These are phyloP conservation scores for Magnolia sinica DNA, from an alignment of 164 flowering plant genomes.

Conservation along the genomic window DNA sequence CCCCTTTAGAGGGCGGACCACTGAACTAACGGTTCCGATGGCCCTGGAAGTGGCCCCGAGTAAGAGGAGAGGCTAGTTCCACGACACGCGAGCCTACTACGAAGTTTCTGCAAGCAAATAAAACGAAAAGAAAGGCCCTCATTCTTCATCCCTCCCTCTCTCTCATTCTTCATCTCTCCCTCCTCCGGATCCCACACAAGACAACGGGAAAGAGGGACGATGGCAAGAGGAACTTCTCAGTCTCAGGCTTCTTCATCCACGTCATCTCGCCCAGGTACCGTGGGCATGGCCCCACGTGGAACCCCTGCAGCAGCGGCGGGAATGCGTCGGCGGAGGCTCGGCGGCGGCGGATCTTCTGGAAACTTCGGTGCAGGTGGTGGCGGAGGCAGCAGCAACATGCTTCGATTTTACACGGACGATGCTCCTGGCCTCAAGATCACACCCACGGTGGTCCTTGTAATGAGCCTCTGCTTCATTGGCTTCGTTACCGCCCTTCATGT, in stretches of 20 bases:
- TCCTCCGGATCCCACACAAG: background rate
- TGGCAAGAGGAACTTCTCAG: slow-evolving; percentile 74
- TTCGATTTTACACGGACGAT: slow-evolving; percentile 87
- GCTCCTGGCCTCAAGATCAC: slow-evolving; percentile 86
- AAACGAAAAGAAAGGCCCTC: background rate
- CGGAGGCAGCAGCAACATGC: slow-evolving; percentile 58
- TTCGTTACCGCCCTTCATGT: slow-evolving; percentile 91
- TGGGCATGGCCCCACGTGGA: slow-evolving; percentile 57
- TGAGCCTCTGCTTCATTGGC: slow-evolving; percentile 93
- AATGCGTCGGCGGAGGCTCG: slow-evolving; percentile 46
- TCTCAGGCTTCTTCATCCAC: slow-evolving; percentile 53
- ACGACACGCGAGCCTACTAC: too few species aligned
- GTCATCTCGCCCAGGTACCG: slow-evolving; percentile 47
- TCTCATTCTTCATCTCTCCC: background rate
- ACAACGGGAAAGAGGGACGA: slow-evolving; percentile 7
- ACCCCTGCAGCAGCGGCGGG: slow-evolving; percentile 81
- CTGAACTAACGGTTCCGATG: too few species aligned
- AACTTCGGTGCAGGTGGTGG: slow-evolving; percentile 33
- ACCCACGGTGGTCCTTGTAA: slow-evolving; percentile 81
- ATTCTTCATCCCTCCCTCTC: background rate
- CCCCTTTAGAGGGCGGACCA: too few species aligned
- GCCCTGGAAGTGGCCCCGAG: too few species aligned
- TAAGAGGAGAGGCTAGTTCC: too few species aligned
- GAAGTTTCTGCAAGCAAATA: too few species aligned
- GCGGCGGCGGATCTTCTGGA: slow-evolving; percentile 20